These are phyloP conservation scores for Ophiostoma perfectum DNA, from an alignment of 2,329 filamentous ascomycete species.

Conservation along the genomic window DNA sequence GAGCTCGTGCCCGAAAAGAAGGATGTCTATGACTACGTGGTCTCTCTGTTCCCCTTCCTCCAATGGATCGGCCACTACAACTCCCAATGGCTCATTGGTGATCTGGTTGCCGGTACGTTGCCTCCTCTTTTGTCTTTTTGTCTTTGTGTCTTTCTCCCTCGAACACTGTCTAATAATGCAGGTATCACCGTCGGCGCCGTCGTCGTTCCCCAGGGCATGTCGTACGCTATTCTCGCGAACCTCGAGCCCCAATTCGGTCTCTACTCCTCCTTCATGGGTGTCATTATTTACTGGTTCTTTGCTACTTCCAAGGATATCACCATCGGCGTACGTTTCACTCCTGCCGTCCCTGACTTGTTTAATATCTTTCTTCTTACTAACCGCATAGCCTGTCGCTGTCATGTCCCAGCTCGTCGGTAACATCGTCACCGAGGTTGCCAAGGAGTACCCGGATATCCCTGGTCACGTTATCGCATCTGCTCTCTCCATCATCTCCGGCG, in stretches of 20 bases:
- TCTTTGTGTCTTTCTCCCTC: slow-evolving; percentile 10
- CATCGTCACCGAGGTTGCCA: slow-evolving; percentile 62
- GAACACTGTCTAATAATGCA: slow-evolving; percentile 23
- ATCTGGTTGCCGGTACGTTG: slow-evolving; percentile 68
- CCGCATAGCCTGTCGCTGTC: slow-evolving; percentile 68
- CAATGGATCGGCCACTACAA: slow-evolving; percentile 92
- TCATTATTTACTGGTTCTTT: slow-evolving; percentile 94
- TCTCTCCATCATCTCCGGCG: slow-evolving; percentile 70
- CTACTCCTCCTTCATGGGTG: slow-evolving; percentile 94
- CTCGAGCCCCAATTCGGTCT: slow-evolving; percentile 79
- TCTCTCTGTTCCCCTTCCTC: slow-evolving; percentile 77
- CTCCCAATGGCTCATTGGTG: slow-evolving; percentile 77
- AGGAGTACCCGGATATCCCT: slow-evolving; percentile 51
- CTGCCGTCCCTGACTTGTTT: no score
- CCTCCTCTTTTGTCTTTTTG: slow-evolving; percentile 31
- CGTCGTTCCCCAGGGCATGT: slow-evolving; percentile 96
- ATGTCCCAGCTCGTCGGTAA: slow-evolving; percentile 87
- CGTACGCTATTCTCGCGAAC: slow-evolving; percentile 78
- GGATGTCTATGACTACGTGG: slow-evolving; percentile 56
- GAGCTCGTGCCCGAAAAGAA: slow-evolving; percentile 55
- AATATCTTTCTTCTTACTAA: slow-evolving; percentile 19
- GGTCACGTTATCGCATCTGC: slow-evolving; percentile 69
- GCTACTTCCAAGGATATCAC: slow-evolving; percentile 98
- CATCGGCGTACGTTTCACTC: slow-evolving; percentile 65
- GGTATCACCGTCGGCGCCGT: slow-evolving; percentile 54